Base-by-base conservation (phyloP, 2,329 filamentous ascomycete species). In the Ceratocystis huliohia region DNA sequence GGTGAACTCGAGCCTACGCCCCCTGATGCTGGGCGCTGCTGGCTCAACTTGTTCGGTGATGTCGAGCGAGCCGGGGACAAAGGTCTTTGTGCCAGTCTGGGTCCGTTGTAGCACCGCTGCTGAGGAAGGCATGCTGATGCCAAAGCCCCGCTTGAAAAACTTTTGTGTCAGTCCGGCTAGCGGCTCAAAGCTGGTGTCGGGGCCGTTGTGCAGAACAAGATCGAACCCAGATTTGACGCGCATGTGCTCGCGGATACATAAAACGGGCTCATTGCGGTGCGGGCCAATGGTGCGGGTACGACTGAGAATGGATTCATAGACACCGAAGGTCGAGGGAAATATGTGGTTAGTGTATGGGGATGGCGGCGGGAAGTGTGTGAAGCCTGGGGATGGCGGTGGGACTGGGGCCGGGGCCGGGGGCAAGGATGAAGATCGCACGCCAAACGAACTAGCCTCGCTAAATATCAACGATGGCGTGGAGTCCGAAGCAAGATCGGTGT, bases 1-100 rank as follows among this genome's bases (percentile, higher is more conserved):
- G 46, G 68, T 59, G 67, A 79, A 77, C n/a, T 66, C 63, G 63
- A 74, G 76, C 2, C 66, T 69, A 13, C 68, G 64, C n/a, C 61
- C 69, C 1, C 65, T 63, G n/a, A 70, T 68, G 30, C 68, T 64
- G 61, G 59, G 63, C 10, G 65, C 62, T 17, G 65, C 67, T 22
- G 63, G 56, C 50, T 67, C 59, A 6, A 71, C 45, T 46, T 69
- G 61, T 57, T 70, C 68, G 2, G 45, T 45, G 1, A 65, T 65
- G 28, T 57, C 50, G 4, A 57, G 48, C 41, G 61, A 33, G 13
- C 69, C 70, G 1, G 20, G 25, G 57, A 66, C 59, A 1, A 69
- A 45, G 3, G 66, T 63, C 37, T 22, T n/a, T 33, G 41, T 28
- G 4, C 53, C 28, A 59, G 17, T 6, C 28, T 17, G 25, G 6